Base-by-base conservation (phyloP, 108 stramenopile genomes). In the Cyclotella baltica region DNA sequence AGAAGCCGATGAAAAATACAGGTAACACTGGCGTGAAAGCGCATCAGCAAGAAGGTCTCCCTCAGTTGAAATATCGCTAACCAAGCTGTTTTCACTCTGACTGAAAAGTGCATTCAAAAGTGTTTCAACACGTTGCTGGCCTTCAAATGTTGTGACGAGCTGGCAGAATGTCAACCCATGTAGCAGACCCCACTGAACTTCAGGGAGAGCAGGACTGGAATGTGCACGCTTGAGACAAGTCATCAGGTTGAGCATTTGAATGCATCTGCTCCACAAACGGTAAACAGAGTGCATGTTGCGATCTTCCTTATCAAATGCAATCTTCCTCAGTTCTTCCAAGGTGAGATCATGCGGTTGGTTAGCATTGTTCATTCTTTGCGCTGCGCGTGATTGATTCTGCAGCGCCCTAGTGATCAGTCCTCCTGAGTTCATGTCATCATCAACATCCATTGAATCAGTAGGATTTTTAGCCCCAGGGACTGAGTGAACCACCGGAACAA, bases 131-230 rank as follows among this genome's bases (percentile, higher is more conserved):
- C 92, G 76, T 25, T 94, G 89, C 70, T 95, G 93, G 30, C 90
- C 94, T 28, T 88, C 90, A 23, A 69, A 52, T 35, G 72, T 81
- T 69, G 87, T 82, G 3, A 91, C 90, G 47, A 94, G 77, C 55
- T 91, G 89, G 48, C 82, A 73, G 35, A 90, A 76, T 19, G 91
- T 88, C 51, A 93, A 66, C 28, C 94, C 93, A 68, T 94, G 93
- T 25, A 97, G 75, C 23, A 88, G 81, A 47, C 94, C 96, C 92
- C 92, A 97, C 30, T 95, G 86, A 8, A 95, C 92, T 67, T 89
- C 90, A 13, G 90, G 92, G 18, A 93, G 68, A 20, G 89, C 85
- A 29, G 85, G 87, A 63, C 76, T 85, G 18, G 52, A 53, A 59
- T 95, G 90, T 18, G 93, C 92, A 33, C 86, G 83, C 28, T 72